Evolutionary conservation across 2,329 filamentous ascomycete species (phyloP).

Genomic region (Paraphoma chrysanthemicola): DNA sequence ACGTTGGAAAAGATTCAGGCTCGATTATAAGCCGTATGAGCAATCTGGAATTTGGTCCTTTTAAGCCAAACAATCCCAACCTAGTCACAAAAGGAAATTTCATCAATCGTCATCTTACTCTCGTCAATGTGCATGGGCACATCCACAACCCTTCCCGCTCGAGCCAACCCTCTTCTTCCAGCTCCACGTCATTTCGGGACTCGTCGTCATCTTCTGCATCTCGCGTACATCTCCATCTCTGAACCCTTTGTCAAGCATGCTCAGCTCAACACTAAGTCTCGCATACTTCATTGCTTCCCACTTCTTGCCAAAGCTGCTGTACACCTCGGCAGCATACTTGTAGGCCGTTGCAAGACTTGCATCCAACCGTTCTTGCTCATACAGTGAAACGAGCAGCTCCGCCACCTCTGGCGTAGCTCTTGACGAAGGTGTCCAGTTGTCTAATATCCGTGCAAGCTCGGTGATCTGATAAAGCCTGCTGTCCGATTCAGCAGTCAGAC

Average conservation of each 20-base stretch:
- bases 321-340: conserved; percentile 49
- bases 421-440: conserved; percentile 35
- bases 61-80: too few relatives aligned
- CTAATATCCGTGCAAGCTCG: conserved; percentile 31
- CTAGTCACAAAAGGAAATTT: too few relatives aligned
- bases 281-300: conserved; percentile 42
- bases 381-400: conserved; percentile 45
- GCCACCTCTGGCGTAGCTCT: conserved; percentile 41
- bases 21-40: conserved; percentile 59
- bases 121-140: conserved; percentile 28
- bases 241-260: conserved; percentile 41
- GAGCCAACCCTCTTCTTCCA: conserved; percentile 42
- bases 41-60: neutral
- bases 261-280: conserved; percentile 30
- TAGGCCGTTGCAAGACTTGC: conserved; percentile 48
- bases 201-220: conserved; percentile 36
- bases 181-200: conserved; percentile 40
- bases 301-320: conserved; percentile 43
- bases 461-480: conserved; percentile 42
- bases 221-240: conserved; percentile 30
- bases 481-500: conserved; percentile 40
- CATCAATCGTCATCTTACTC: too few relatives aligned
- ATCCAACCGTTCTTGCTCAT: conserved; percentile 47
- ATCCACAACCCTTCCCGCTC: conserved; percentile 25
- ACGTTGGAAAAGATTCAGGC: conserved; percentile 74